Base-by-base conservation (phyloP, 306 rosid species). In the Phaseolus lunatus region DNA sequence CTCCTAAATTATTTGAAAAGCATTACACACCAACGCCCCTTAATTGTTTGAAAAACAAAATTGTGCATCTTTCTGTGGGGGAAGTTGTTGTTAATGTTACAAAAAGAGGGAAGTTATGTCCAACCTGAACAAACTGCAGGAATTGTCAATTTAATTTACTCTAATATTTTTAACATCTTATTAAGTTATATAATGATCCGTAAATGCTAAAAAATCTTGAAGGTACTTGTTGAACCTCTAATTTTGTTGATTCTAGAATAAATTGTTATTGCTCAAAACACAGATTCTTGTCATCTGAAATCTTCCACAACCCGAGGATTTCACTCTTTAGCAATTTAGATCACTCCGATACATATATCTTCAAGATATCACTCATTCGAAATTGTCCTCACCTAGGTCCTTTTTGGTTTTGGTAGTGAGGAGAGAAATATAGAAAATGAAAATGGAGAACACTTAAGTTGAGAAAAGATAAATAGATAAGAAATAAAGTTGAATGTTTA, bases 151-250 rank as follows among this genome's bases (percentile, higher is more conserved):
- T 10, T 43, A 43, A 43, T 43, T 12, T 43, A 11, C 16, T 41
- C 3, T 43, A 43, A 43, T 12, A 11, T 12, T 73, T 22, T 73
- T 59, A 6, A 58, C 63, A 9, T 72, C 44, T 64, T 71, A 65
- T 56, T 41, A 43, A 53, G 65, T 61, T 66, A 35, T 62, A 47
- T 27, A 48, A 50, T 23, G 33, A 73, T 78, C 43, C 33, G 22
- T 29, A 47, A 31, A 59, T 78, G 64, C 71, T 33, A 20, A 69
- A 70, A 33, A 72, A 57, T 35, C 6, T 45, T 7, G 16, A 8
- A 41, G 33, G 16, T 74, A 74, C 37, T 27, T 15, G 49, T 67
- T 57, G 27, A 39, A 48, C 57, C 49, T 74, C 76, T 67, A 13
- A 39, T 47, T 44, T 66, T 64, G 53, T 45, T 48, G 67, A 33